Evolutionary conservation across 2,329 filamentous ascomycete species (phyloP).

Genomic region (Diaporthe caulivora): DNA sequence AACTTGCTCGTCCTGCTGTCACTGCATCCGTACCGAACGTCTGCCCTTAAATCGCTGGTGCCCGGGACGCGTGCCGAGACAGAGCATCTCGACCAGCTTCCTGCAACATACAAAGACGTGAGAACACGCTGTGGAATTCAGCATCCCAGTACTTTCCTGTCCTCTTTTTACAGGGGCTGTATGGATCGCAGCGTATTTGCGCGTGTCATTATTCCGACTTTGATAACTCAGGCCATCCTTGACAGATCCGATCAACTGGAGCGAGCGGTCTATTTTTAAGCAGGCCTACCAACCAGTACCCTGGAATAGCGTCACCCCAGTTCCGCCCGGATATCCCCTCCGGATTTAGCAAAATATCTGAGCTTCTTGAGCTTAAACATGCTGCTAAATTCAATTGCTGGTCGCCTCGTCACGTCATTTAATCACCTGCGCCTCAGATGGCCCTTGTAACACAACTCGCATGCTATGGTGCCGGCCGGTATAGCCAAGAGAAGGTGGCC

Average conservation of each 20-base stretch:
- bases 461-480: not conserved
- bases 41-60: not conserved
- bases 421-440: not conserved
- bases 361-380: not conserved
- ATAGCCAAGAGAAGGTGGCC: no score
- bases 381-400: not conserved
- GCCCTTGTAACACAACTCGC: no score
- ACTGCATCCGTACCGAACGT: not conserved
- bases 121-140: not conserved
- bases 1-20: not conserved
- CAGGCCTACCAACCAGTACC: not conserved
- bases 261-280: constrained; percentile 3
- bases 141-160: not conserved
- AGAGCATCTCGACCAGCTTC: not conserved
- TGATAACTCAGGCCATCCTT: not conserved
- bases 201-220: constrained; percentile 3
- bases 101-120: not conserved
- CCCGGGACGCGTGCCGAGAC: not conserved
- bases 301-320: not conserved
- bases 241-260: constrained; percentile 15
- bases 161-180: not conserved
- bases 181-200: constrained; percentile 1
- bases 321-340: not conserved
- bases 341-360: constrained; percentile 5
- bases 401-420: not conserved